Percentiles rank a stretch among this genome's conserved stretches.
These are phyloP conservation scores for Verbena officinalis DNA, from an alignment of 257 asterid species.

Conservation along the genomic window DNA sequence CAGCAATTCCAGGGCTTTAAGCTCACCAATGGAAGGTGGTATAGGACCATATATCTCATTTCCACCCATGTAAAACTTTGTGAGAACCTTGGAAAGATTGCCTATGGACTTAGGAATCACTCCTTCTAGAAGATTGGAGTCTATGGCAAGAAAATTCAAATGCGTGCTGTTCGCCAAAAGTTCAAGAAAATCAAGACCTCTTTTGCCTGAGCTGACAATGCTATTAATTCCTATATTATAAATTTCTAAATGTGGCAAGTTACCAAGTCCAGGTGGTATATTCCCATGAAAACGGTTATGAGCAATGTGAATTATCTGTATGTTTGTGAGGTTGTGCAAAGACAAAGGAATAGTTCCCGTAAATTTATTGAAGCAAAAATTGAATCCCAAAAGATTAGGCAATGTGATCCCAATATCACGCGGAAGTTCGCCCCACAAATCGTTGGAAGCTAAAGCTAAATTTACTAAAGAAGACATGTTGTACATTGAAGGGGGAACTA, in stretches of 20 bases:
- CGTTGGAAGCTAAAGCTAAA: slow-evolving; percentile 36
- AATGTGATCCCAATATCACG: slow-evolving; percentile 42
- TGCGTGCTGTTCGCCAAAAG: slow-evolving; percentile 47
- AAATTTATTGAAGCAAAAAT: slow-evolving; percentile 53
- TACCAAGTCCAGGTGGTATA: slow-evolving; percentile 66
- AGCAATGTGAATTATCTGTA: slow-evolving; percentile 50
- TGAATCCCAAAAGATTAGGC: slow-evolving; percentile 55
- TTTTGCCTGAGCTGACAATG: slow-evolving; percentile 41
- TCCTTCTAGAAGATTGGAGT: slow-evolving; percentile 52
- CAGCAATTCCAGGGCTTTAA: slow-evolving; percentile 40
- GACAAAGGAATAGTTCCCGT: slow-evolving; percentile 64
- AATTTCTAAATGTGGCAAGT: slow-evolving; percentile 50
- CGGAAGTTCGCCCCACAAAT: slow-evolving; percentile 53
- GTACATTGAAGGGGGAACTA: slow-evolving; percentile 48
- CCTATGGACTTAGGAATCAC: slow-evolving; percentile 59
- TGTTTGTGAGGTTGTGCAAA: slow-evolving; percentile 63
- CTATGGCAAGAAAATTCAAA: slow-evolving; percentile 49
- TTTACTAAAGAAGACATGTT: slow-evolving; percentile 42
- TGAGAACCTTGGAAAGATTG: slow-evolving; percentile 51
- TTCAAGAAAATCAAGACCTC: slow-evolving; percentile 46
- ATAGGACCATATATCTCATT: slow-evolving; percentile 45
- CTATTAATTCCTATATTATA: slow-evolving; percentile 56
- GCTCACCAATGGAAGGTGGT: slow-evolving; percentile 57
- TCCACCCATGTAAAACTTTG: slow-evolving; percentile 48
- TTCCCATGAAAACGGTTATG: slow-evolving; percentile 54